Base-by-base conservation (phyloP, 768 basidiomycete genomes). In the Rickenella mellea region DNA sequence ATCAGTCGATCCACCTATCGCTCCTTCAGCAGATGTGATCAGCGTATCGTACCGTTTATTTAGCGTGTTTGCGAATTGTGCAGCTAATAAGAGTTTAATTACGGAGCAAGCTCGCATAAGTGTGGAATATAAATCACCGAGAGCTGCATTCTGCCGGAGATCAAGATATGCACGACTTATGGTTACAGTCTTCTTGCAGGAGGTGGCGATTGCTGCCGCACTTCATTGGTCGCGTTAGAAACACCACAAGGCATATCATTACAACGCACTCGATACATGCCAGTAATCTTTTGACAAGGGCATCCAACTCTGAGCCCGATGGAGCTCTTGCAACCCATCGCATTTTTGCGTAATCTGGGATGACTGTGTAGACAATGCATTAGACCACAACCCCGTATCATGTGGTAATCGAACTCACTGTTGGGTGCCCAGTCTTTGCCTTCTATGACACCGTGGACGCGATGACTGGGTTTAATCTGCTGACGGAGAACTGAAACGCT, bases 401-500 rank as follows among this genome's bases (percentile, higher is more conserved):
- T 10, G 40, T 11, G 32, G n/a, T 14, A 10, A 6, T 11, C 27
- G 29, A 6, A 56, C 75, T 9, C 53, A 85, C 83, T 73, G 47
- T 83, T 85, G 1, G 78, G 69, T 4, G 74, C 79, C 83, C 84
- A 85, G 51, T 84, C 78, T 45, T 70, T 72, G 1, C 86, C 86
- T 49, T 73, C 70, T 51, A 91, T 77, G 35, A 89, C 73, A 0
- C 87, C 86, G 52, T 93, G 88, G 3, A 88, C 74, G 28, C 88
- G 78, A 48, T 82, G 76, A 0, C 78, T 78, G 0, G 90, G 85
- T 41, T 72, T 69, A 12, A 88, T 68, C 51, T 92, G 90, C 58
- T 93, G 90, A 12, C 90, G 76, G 20, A 92, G 68, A 6, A 78
- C 76, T 0, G 84, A 78, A 21, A 92, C 78, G 41, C 79, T 83